phyloP scores from a whole-genome alignment of 345 rosid genomes.

The Conringia planisiliqua region DNA sequence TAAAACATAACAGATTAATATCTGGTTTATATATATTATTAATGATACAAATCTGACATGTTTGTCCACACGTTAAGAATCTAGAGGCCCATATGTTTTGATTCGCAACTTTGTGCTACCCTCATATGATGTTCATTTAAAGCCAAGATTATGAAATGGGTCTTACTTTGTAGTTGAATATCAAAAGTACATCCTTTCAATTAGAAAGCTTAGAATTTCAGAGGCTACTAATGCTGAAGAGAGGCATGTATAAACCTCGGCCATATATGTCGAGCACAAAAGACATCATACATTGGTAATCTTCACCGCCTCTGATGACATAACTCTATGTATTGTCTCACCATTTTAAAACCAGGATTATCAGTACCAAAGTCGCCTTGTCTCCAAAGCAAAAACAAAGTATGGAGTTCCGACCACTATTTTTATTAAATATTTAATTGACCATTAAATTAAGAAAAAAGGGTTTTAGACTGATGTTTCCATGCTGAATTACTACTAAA shows the following conservation, averaged over 20 bases:
- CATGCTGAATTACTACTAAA: too few relatives aligned
- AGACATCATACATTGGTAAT: not conserved
- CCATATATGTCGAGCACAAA: not conserved
- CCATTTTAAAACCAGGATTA: too few relatives aligned
- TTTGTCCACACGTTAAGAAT: not conserved
- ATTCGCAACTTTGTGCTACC: not conserved
- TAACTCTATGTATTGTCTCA: too few relatives aligned
- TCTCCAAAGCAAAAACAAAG: too few relatives aligned
- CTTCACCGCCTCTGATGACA: too few relatives aligned
- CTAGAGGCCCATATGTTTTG: not conserved
- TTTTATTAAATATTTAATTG: too few relatives aligned
- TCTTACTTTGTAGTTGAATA: not conserved
- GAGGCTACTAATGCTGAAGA: not conserved
- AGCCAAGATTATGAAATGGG: not conserved
- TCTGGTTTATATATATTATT: too few relatives aligned
- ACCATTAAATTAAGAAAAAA: too few relatives aligned
- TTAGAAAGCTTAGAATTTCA: not conserved
- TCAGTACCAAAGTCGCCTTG: too few relatives aligned
- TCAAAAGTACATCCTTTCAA: not conserved
- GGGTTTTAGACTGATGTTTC: too few relatives aligned
- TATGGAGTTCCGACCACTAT: too few relatives aligned
- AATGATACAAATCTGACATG: not conserved
- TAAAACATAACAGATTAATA: not conserved
- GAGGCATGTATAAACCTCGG: not conserved
- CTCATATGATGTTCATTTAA: not conserved